Conservation (phyloP, 257 asterid genomes). For the Solanum pimpinellifolium region DNA sequence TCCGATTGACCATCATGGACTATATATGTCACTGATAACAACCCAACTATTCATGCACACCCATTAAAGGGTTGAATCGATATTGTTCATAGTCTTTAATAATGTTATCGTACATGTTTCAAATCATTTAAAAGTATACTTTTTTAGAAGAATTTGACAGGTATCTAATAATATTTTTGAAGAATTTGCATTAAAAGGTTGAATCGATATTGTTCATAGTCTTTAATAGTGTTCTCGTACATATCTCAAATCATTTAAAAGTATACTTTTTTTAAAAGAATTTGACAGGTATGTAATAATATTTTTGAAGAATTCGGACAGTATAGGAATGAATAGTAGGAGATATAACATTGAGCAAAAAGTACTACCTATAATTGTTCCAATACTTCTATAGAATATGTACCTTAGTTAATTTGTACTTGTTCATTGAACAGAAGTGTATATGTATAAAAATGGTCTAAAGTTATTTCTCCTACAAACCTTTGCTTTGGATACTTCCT, state of each 20-base stretch:
- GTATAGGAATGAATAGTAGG: neutral
- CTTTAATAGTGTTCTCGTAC: neutral
- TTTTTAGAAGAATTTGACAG: no score
- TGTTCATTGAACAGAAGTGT: neutral
- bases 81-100: neutral
- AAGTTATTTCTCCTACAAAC: neutral
- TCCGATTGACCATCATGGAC: no score
- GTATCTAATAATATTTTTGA: no score
- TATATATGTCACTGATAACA: neutral
- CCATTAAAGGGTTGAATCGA: neutral
- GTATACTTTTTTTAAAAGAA: no score
- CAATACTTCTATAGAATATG: neutral
- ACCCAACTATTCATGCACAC: neutral
- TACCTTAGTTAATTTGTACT: neutral
- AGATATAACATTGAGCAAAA: neutral
- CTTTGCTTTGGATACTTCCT: neutral
- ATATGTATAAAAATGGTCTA: neutral
- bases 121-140: no score
- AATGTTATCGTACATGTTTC: neutral
- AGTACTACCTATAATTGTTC: neutral
- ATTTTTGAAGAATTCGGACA: no score
- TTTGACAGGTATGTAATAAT: no score
- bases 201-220: neutral
- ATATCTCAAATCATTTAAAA: no score
- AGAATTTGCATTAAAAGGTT: neutral